phyloP scores from a whole-genome alignment of 1,284 basidiomycete species.

The Leucoagaricus sp. region DNA sequence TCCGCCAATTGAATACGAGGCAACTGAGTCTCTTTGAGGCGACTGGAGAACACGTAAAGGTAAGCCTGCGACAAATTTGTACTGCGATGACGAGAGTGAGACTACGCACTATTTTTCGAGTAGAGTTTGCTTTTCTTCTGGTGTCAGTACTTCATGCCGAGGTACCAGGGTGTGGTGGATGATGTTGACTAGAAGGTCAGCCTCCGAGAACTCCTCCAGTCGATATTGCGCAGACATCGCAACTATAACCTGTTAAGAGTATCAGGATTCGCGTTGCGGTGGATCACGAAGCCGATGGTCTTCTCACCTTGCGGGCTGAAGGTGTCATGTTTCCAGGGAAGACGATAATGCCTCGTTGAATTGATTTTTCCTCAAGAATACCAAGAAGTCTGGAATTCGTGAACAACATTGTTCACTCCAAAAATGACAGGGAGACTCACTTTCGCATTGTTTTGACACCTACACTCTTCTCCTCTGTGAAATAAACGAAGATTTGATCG shows the following conservation, averaged over 20 bases:
- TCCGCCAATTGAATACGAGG: constrained; percentile 96
- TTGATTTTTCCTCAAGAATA: constrained; percentile 88
- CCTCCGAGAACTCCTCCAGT: constrained; percentile 96
- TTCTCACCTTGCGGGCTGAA: constrained; percentile 86
- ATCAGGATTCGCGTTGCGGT: constrained; percentile 15
- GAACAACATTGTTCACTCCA: constrained; percentile 10
- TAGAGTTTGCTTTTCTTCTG: constrained; percentile 86
- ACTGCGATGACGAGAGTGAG: constrained; percentile 6
- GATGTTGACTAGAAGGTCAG: constrained; percentile 97
- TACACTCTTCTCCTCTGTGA: constrained; percentile 90
- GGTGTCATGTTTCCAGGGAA: constrained; percentile 97
- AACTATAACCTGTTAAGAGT: constrained; percentile 70
- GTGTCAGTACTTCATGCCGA: constrained; percentile 85
- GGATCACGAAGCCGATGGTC: constrained; percentile 14
- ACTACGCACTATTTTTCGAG: constrained; percentile 89
- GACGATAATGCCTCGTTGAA: constrained; percentile 92
- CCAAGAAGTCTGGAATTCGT: constrained; percentile 65
- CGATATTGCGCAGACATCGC: constrained; percentile 86
- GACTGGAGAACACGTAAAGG: constrained; percentile 51
- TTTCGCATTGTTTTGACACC: constrained; percentile 96
- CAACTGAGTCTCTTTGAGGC: constrained; percentile 96
- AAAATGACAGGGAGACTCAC: constrained; percentile 52
- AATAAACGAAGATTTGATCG: constrained; percentile 93
- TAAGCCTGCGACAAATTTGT: constrained; percentile 14
- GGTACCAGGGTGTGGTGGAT: constrained; percentile 96